A percentile compares a stretch with the other conserved stretches of the same genome.
These are phyloP conservation scores for Nannochloropsis granulata DNA, from an alignment of 108 stramenopile species.

Conservation along the genomic window DNA sequence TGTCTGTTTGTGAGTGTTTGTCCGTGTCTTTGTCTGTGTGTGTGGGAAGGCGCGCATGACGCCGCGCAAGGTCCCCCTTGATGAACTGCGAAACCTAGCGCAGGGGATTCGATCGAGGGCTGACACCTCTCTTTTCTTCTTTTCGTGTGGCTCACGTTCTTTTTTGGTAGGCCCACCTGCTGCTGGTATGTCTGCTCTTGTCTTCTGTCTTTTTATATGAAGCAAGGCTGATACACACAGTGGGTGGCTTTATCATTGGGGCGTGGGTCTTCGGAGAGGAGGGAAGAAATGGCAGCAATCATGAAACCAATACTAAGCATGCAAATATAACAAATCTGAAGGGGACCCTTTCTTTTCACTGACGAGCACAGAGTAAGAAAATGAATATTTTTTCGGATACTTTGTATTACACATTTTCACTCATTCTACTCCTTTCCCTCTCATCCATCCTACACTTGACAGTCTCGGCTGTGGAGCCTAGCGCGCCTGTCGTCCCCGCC, in stretches of 20 bases:
- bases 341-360: neutral
- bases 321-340: neutral
- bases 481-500: neutral
- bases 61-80: neutral
- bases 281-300: neutral
- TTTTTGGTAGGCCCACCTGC: too few relatives aligned
- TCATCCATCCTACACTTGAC: neutral
- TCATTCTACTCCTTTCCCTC: too few relatives aligned
- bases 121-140: neutral
- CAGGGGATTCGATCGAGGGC: neutral
- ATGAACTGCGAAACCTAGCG: neutral
- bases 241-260: neutral
- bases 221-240: too few relatives aligned
- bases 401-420: too few relatives aligned
- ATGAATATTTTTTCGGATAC: too few relatives aligned
- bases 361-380: too few relatives aligned
- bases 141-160: neutral
- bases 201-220: too few relatives aligned
- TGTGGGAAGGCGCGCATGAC: too few relatives aligned
- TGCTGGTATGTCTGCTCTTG: too few relatives aligned
- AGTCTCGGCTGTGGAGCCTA: neutral
- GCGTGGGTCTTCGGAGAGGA: neutral
- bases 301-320: neutral
- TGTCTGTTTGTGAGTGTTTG: too few relatives aligned
- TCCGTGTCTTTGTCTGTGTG: too few relatives aligned